Evolutionary conservation across 1,284 basidiomycete genomes (phyloP), one percentile per base, ranked within the genome.

Genomic region (Rhodotorula sp.): DNA sequence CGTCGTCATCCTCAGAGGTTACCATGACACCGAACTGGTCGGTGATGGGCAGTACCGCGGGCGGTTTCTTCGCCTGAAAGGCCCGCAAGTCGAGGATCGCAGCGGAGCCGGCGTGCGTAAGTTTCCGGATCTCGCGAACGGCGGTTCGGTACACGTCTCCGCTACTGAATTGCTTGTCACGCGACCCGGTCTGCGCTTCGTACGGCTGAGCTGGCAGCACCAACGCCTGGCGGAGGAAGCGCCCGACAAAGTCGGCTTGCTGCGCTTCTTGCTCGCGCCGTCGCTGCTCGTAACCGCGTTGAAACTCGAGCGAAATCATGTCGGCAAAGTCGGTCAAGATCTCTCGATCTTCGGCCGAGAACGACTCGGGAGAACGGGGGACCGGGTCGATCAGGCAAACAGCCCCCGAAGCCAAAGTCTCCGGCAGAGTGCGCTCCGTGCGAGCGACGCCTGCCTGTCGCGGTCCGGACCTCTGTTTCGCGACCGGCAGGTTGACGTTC

Each of bases 261-360:
- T 57, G 49, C 28, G 56, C 21, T 47, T 71, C 70, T 31, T 65
- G 60, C 45, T 68, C 66, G 6, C 70, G 54, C 5, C 70, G 59
- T 0, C 70, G 62, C 28, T 71, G 63, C 48, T 68, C 70, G 34
- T 68, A 71, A 3, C 70, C 70, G 43, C 67, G 70, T 48, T 64
- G 66, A 26, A 67, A 71, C 49, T 71, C 70, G 38, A 66, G 62
- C 34, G 66, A 64, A 34, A 71, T 71, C 70, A 71, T 65, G 45
- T 64, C 70, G 12, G 70, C 70, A 31, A 72, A 47, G 49, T 70
- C 72, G 23, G 34, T 64, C 59, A 73, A 48, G 18, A 70, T 60
- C 47, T 43, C 45, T 19, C 69, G 69, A 26, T 73, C 72, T n/a
- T 73, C 69, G 23, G 31, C 28, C 18, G 60, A 43, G 23, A 73